Base-by-base conservation (phyloP, 176 grass and related monocot genomes). In the Carex cristatella region DNA sequence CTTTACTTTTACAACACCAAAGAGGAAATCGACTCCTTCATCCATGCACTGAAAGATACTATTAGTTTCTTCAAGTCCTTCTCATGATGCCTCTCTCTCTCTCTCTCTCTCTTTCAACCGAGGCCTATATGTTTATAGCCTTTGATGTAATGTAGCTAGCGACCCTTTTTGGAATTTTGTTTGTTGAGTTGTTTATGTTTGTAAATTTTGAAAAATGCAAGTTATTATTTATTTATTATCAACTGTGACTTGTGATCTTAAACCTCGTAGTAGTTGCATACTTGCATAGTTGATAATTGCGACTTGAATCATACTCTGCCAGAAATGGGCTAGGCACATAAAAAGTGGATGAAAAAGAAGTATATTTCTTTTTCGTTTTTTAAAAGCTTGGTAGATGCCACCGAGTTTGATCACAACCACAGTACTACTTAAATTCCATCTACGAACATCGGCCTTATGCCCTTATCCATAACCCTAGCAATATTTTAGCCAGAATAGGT, bases 1-100 rank as follows among this genome's bases (percentile, higher is more conserved):
- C 93, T 98, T 83, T 86, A 98, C 81, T 95, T 94, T 18, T 98
- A 98, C 84, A 98, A 98, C 56, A 98, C 89, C 23, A 94, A 94
- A 86, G 87, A 95, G 64, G 96, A 99, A 78, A 86, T 99, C 19
- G 93, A 98, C 79, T 44, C 86, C 42, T 93, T 98, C 79, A 79
- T 93, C 69, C 48, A 87, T 48, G 92, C 91, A 32, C 88, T 94
- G 61, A 93, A 91, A 85, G 84, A 61, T 79, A 86, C 88, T 85
- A 88, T 98, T 14, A 84, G 87, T 65, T 95, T 99, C 61, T 88
- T 95, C 61, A 90, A 89, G 2, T 82, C 91, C 60, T 4, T 31
- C 27, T 60, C 85, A 49, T 90, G 86, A 86, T 19, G n/a, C 11
- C 72, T 55, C 23, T 76, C 72, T 70, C 67, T 42, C 31, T 68